phyloP scores from a whole-genome alignment of 306 rosid genomes.

The Acacia melanoxylon region DNA sequence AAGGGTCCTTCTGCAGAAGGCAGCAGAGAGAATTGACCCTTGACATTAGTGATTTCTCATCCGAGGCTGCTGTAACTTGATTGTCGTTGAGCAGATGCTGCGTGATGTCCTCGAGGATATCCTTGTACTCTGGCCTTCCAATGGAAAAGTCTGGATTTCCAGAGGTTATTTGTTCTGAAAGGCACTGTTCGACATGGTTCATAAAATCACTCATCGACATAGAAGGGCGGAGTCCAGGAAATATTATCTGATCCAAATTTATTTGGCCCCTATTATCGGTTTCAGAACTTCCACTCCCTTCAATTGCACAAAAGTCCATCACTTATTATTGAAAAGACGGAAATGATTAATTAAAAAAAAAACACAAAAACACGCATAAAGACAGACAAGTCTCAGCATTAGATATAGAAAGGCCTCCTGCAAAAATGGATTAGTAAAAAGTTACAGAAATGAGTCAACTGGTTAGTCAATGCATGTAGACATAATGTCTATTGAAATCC shows the following conservation, averaged over 20 bases:
- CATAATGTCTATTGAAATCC: background rate
- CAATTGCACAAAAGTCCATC: constrained; percentile 52
- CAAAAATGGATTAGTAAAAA: background rate
- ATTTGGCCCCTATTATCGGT: constrained; percentile 43
- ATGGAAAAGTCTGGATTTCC: constrained; percentile 44
- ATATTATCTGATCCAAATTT: constrained; percentile 65
- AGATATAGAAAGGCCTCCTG: background rate
- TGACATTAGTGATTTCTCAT: constrained; percentile 83
- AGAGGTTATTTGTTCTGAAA: constrained; percentile 70
- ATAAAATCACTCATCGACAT: constrained; percentile 77
- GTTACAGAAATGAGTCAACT: background rate
- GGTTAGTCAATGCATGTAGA: background rate
- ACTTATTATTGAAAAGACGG: constrained; percentile 32
- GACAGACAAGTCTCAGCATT: background rate
- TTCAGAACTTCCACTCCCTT: constrained; percentile 66
- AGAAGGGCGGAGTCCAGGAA: constrained; percentile 71
- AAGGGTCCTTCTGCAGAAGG: constrained; percentile 78
- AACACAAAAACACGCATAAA: background rate
- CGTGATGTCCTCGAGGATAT: constrained; percentile 68
- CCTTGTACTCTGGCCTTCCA: constrained; percentile 51
- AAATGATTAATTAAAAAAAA: constrained; percentile 19
- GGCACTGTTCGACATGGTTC: constrained; percentile 68
- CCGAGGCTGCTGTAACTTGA: constrained; percentile 59
- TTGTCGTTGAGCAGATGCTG: constrained; percentile 74
- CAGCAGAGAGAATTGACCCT: constrained; percentile 86